phyloP scores from a whole-genome alignment of 140 eudicot genomes.

The Ambrosia hybrid region DNA sequence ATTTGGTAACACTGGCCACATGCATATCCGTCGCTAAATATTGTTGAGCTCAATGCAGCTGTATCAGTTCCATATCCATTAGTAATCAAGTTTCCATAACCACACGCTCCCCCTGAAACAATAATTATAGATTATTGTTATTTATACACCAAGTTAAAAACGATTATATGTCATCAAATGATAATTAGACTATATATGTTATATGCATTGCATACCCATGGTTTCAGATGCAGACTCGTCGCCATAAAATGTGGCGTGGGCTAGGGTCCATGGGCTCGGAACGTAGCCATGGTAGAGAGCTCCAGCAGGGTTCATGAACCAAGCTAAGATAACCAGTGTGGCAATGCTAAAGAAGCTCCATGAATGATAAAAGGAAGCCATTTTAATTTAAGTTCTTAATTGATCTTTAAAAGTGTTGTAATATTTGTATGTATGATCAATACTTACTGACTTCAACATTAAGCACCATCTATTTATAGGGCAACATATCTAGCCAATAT shows the following conservation, averaged over 20 bases:
- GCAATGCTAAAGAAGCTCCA: conserved; percentile 27
- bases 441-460: too few species aligned
- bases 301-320: conserved; percentile 9
- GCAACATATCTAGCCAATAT: neutral
- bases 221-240: conserved; percentile 72
- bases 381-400: neutral
- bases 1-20: conserved; percentile 80
- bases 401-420: too few species aligned
- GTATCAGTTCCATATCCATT: conserved; percentile 71
- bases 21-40: conserved; percentile 68
- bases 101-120: conserved; percentile 80
- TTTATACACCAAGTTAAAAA: neutral
- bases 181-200: neutral
- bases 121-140: neutral
- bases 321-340: conserved; percentile 17
- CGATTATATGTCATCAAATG: too few species aligned
- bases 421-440: too few species aligned
- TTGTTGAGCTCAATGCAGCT: conserved; percentile 71
- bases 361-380: conserved; percentile 42
- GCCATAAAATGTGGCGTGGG: conserved; percentile 83
- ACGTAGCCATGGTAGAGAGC: conserved; percentile 36
- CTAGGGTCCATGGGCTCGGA: conserved; percentile 57
- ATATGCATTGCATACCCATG: conserved; percentile 52
- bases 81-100: conserved; percentile 65
- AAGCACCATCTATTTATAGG: neutral